A percentile compares a stretch with the other conserved stretches of the same genome.
Evolutionary conservation across 2,329 filamentous ascomycete species (phyloP).

Genomic region (Epichloe aotearoae): DNA sequence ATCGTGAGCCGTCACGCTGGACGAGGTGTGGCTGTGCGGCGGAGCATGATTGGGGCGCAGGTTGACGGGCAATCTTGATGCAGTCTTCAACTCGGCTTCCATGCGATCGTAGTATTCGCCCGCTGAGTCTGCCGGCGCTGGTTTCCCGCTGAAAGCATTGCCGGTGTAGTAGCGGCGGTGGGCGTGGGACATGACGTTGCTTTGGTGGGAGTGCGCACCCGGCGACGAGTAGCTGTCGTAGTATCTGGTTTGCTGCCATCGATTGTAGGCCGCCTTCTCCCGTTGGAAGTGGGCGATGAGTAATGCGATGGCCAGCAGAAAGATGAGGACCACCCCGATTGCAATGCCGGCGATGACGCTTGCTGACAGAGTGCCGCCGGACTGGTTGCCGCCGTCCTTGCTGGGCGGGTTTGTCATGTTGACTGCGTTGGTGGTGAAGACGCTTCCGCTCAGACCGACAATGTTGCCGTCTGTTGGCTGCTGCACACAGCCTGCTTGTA

Average conservation of each 20-base stretch:
- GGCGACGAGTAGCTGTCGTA: slow-evolving; percentile 9
- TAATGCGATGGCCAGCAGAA: slow-evolving; percentile 29
- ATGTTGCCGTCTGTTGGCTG: slow-evolving; percentile 23
- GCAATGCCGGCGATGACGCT: slow-evolving; percentile 43
- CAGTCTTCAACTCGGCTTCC: slow-evolving; percentile 15
- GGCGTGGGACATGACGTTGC: slow-evolving; percentile 16
- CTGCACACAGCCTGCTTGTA: slow-evolving; percentile 35
- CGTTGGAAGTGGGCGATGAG: slow-evolving; percentile 35
- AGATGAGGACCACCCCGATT: slow-evolving; percentile 29
- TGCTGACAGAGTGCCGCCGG: slow-evolving; percentile 24
- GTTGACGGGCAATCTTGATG: neutral
- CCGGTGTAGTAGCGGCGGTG: slow-evolving; percentile 11
- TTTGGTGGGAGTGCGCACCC: slow-evolving; percentile 11
- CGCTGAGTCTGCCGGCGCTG: slow-evolving; percentile 16
- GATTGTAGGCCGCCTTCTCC: slow-evolving; percentile 22
- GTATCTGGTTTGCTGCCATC: slow-evolving; percentile 6
- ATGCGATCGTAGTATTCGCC: slow-evolving; percentile 28
- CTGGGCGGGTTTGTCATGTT: slow-evolving; percentile 25
- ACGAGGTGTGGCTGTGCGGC: slow-evolving; percentile 11
- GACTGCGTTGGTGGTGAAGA: slow-evolving; percentile 26
- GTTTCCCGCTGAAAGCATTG: slow-evolving; percentile 10
- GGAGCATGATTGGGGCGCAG: neutral
- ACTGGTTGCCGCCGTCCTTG: slow-evolving; percentile 13
- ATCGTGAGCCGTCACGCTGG: slow-evolving; percentile 9
- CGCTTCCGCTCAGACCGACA: slow-evolving; percentile 27